Evolutionary conservation across 2,329 filamentous ascomycete species (phyloP), one percentile per base, ranked within the genome.

Genomic region (Exophiala alcalophila): DNA sequence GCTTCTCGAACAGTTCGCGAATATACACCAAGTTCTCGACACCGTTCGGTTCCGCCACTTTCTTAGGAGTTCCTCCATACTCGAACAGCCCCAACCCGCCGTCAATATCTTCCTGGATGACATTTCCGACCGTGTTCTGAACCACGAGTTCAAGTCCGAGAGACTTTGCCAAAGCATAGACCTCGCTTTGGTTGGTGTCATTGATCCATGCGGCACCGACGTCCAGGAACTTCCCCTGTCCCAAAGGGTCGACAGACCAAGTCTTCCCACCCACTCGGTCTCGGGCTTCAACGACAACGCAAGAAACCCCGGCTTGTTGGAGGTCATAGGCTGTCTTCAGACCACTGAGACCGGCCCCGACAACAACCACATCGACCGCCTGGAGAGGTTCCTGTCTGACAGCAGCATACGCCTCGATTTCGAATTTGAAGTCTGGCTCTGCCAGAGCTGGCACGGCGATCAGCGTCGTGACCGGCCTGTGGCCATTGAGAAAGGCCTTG

Each of bases 181-280:
- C 68, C 3, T 61, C 60, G 18, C 53, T 61, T 50, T 81, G 77
- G 35, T 71, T 75, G 1, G 62, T 69, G 38, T 79, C 72, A 49
- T 81, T 81, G 50, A 80, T 72, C 78, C 77, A 81, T 0, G 74
- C 75, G 0, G 75, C 78, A 2, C 77, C 77, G 0, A 78, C 54
- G 15, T 81, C 78, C 5, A 71, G 64, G 18, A 55, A 47, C 50
- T 51, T 5, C 11, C 58, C 57, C n/a, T 50, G 47, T 7, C 53
- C 52, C 6, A 50, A 42, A 9, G 50, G 47, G n/a, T 54, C 48
- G 5, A 55, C 47, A 5, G 47, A 60, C 59, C 59, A 67, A 0
- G 60, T 65, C 49, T 67, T 68, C 2, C 68, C 69, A 4, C 68
- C 68, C 0, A 71, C 65, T 2, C 69, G 63, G 44, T 70, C 62